A percentile compares a stretch with the other conserved stretches of the same genome.
phyloP scores from a whole-genome alignment of 2,329 filamentous ascomycete species.

The Colletotrichum camelliae region DNA sequence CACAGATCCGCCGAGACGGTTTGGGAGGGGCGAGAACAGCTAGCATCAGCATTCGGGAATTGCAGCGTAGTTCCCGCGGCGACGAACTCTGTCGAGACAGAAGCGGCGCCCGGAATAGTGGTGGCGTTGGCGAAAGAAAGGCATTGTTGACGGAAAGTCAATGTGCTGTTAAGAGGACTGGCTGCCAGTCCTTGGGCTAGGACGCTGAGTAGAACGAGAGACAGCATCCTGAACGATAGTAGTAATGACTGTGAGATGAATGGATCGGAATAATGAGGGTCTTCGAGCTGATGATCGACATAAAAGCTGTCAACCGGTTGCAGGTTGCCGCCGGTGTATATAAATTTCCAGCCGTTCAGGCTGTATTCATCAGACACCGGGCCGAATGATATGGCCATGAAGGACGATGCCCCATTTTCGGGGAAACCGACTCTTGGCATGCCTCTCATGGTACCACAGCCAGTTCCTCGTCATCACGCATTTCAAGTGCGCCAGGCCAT shows the following conservation, averaged over 20 bases:
- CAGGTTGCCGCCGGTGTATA: not conserved
- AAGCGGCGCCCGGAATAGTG: slow-evolving; percentile 31
- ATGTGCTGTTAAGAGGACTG: not conserved
- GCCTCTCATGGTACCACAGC: not conserved
- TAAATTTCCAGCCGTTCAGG: not conserved
- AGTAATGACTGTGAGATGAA: not conserved
- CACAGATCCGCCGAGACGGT: slow-evolving; percentile 29
- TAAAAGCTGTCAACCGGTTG: not conserved
- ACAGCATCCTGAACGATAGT: not conserved
- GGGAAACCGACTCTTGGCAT: not conserved
- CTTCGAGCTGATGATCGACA: not conserved
- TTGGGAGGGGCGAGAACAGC: slow-evolving; percentile 35
- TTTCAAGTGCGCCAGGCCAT: not conserved
- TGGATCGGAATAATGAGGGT: not conserved
- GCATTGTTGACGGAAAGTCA: slow-evolving; percentile 15
- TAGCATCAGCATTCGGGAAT: slow-evolving; percentile 38
- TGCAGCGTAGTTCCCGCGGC: slow-evolving; percentile 35
- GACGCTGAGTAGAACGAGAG: not conserved
- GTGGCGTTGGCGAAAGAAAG: slow-evolving; percentile 32
- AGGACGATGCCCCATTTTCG: not conserved
- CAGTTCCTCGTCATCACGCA: fast-evolving
- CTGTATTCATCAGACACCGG: not conserved
- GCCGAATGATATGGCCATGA: not conserved
- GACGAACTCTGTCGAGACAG: slow-evolving; percentile 18
- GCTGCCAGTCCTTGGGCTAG: not conserved